Evolutionary conservation across 2,329 filamentous ascomycete genomes (phyloP), one percentile per base, ranked within the genome.

Genomic region (Cladophialophora bantiana): DNA sequence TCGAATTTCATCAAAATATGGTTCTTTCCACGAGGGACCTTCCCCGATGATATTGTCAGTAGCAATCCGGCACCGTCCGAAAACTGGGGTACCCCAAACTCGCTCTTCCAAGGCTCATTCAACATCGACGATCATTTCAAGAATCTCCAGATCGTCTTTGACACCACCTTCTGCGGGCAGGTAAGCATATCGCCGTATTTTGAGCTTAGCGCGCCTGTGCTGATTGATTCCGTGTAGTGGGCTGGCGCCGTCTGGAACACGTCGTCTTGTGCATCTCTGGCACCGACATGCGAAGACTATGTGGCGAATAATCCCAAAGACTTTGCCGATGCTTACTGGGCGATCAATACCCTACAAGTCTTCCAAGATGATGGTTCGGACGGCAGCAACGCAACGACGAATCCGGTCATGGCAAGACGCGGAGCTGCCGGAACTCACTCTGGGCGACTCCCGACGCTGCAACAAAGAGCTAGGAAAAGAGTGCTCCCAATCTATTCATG

Each of bases 311-410:
- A 93, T 76, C 89, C 91, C 0, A 74, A 77, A 12, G 89, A 83
- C 32, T 95, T 94, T 76, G 76, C 78, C 42, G 84, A 93, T 36
- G 86, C 90, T 2, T 94, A 40, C 34, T 96, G 92, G 90, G 80
- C 87, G 67, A 85, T 96, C 79, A 90, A 90, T 75, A 87, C 83
- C 45, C 80, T 93, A 75, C 88, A 86, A 78, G 85, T 92, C n/a
- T 92, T 83, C 74, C 80, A 84, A 67, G 70, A 73, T 64, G 59
- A 68, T 62, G 68, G 61, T 26, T 48, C 59, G 31, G 59, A 38
- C 13, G 50, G 35, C 50, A 15, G 10, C 26, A 66, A 61, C 20
- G 20, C 35, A 15, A 52, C 42, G 6, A n/a, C 48, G 18, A 59
- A 56, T 42, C 35, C 45, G 20, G 48, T 7, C 31, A 7, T 7